Percentiles rank a stretch among this genome's conserved stretches.
Evolutionary conservation across 2,329 filamentous ascomycete genomes (phyloP).

Genomic region (Zalaria sp.): DNA sequence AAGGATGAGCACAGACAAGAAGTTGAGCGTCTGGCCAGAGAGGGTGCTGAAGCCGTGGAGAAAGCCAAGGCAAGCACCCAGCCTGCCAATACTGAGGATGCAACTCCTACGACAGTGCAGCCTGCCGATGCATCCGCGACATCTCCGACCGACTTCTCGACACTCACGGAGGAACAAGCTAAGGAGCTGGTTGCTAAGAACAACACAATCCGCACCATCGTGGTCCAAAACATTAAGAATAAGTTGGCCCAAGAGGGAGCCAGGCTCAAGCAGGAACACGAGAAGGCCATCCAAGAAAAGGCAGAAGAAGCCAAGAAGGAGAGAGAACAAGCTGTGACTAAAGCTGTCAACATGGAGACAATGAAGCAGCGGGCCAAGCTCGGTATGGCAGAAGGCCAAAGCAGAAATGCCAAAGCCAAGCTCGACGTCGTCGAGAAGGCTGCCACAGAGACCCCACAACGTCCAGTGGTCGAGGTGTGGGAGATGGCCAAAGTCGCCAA

Average conservation of each 20-base stretch:
- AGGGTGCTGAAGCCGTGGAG: conserved; percentile 22
- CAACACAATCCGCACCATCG: conserved; percentile 31
- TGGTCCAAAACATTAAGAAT: conserved; percentile 24
- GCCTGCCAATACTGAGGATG: conserved; percentile 18
- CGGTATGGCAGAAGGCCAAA: conserved; percentile 42
- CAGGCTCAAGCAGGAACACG: conserved; percentile 21
- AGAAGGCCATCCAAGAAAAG: conserved; percentile 8
- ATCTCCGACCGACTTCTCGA: conserved; percentile 11
- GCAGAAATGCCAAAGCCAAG: conserved; percentile 60
- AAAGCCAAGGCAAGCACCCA: conserved; percentile 13
- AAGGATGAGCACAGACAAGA: conserved; percentile 22
- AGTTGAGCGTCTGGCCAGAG: conserved; percentile 19
- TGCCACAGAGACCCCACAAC: conserved; percentile 70
- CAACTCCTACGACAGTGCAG: conserved; percentile 8
- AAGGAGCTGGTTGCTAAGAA: conserved; percentile 37
- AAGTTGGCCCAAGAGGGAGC: conserved; percentile 26
- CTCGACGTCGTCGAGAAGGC: conserved; percentile 67
- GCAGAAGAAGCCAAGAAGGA: conserved; percentile 10
- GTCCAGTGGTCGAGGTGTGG: conserved; percentile 78
- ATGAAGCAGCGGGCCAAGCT: conserved; percentile 40
- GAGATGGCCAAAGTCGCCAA: conserved; percentile 54
- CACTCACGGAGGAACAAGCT: conserved; percentile 35
- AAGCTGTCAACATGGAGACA: conserved; percentile 12
- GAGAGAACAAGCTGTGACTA: conserved; percentile 13
- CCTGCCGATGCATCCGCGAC: not conserved